phyloP scores from a whole-genome alignment of 176 grass and related monocot species.

The Avena insularis region DNA sequence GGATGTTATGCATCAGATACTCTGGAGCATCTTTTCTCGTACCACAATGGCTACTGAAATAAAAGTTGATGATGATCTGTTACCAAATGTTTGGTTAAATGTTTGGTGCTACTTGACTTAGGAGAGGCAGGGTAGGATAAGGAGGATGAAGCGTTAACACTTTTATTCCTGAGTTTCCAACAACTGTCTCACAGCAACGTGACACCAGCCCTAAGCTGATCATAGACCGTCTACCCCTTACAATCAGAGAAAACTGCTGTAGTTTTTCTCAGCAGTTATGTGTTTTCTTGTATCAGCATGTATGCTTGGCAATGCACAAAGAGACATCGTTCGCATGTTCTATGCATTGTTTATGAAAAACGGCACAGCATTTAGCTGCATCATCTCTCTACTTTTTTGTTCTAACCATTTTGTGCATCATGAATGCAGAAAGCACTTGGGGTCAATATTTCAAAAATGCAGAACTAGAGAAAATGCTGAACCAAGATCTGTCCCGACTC shows the following conservation, averaged over 20 bases:
- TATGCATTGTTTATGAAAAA: background rate
- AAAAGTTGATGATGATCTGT: background rate
- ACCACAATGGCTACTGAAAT: background rate
- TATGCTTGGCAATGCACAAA: constrained; percentile 31
- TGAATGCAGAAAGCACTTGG: constrained; percentile 90
- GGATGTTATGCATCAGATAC: background rate
- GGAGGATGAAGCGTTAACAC: background rate
- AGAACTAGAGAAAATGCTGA: constrained; percentile 91
- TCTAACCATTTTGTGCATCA: constrained; percentile 21
- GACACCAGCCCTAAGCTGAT: background rate
- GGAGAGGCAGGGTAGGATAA: background rate
- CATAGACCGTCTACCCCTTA: background rate
- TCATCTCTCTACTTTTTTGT: background rate
- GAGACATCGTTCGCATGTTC: background rate
- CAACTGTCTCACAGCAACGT: constrained; percentile 15
- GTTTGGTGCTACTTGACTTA: background rate
- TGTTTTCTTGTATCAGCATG: background rate
- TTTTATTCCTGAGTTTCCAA: background rate
- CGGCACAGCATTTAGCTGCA: background rate
- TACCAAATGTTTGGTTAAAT: constrained; percentile 2
- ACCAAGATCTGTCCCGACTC: constrained; percentile 87
- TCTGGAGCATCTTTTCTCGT: background rate
- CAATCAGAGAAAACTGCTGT: background rate
- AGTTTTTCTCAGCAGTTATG: background rate
- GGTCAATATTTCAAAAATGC: constrained; percentile 94